Conservation (phyloP, 2,329 filamentous ascomycete species). For the Hypoxylon sp. region DNA sequence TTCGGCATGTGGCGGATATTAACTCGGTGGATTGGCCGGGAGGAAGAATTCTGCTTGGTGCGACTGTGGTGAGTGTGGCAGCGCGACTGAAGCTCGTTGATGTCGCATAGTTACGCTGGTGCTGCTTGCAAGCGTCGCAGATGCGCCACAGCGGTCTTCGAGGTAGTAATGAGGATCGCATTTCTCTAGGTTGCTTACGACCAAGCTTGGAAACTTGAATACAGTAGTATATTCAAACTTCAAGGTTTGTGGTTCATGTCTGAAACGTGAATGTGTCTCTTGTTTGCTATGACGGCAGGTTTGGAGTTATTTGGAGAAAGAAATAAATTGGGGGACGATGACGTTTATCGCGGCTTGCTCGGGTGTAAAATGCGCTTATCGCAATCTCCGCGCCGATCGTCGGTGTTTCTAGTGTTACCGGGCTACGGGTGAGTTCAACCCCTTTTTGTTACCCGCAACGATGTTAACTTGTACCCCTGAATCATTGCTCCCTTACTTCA, state of each 20-base stretch:
- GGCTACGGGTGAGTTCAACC: conserved; percentile 3
- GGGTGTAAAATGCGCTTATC: conserved; percentile 24
- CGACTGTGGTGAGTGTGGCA: neutral
- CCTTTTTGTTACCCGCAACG: conserved; percentile 9
- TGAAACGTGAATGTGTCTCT: neutral
- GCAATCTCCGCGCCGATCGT: conserved; percentile 39
- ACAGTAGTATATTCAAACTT: neutral
- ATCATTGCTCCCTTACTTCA: neutral
- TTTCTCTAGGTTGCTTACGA: conserved; percentile 21
- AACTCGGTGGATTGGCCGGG: neutral
- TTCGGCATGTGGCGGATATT: neutral
- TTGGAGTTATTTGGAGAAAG: conserved; percentile 26
- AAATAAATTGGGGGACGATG: conserved; percentile 37
- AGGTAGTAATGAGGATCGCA: conserved; percentile 48
- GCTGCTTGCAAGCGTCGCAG: conserved; percentile 51
- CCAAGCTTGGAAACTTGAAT: neutral
- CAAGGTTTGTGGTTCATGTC: neutral
- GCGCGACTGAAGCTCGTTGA: conserved; percentile 18
- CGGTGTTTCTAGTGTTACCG: conserved; percentile 16
- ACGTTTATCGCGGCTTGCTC: conserved; percentile 36
- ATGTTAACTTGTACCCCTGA: neutral
- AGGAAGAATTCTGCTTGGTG: neutral
- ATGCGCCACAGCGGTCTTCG: conserved; percentile 47
- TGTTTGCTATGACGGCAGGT: neutral
- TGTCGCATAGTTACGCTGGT: conserved; percentile 34